Evolutionary conservation across 305 asterid species (phyloP), one percentile per base, ranked within the genome.

Genomic region (Euphrasia arctica): DNA sequence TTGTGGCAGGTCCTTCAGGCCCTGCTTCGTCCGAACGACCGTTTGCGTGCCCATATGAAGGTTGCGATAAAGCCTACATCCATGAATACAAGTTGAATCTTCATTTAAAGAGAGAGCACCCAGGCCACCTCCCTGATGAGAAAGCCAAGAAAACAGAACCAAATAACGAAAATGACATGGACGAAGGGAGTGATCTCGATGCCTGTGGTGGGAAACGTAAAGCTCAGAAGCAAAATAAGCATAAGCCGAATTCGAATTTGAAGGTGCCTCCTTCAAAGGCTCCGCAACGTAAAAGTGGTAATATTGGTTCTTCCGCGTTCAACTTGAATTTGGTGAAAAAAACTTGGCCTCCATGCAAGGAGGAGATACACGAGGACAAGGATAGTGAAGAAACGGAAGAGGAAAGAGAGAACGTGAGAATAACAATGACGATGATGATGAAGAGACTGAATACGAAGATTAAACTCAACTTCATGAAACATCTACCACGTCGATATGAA

Each of bases 321-420:
- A 87, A 73, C 66, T 51, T 79, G 71, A 81, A 58, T 36, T 61
- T 72, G 18, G 75, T 60, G 72, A 91, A 82, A 71, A 89, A 85
- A 31, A 74, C 80, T 28, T 80, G 93, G 91, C 29, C 57, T 8
- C 9, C 57, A 14, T 71, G 70, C 49, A 85, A 87, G 64, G 95
- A 87, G 70, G 93, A 81, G 47, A 67, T 67, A 11, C 84, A 72
- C 7, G 85, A 85, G 4, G 98, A 86, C 43, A 96, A 91, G 74
- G 98, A 92, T 75, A 92, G 98, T 56, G 98, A 92, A 74, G 97
- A 92, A 73, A 92, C 98, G 0, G 98, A 92, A 64, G 98, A 92
- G 85, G 98, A 92, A 66, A 67, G 95, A 3, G 97, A 91, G 9
- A 87, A 85, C 60, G 74, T 79, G 0, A 88, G 79, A 78, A 83